phyloP scores from a whole-genome alignment of 2,329 filamentous ascomycete genomes.

The Raffaelea ambrosiae region DNA sequence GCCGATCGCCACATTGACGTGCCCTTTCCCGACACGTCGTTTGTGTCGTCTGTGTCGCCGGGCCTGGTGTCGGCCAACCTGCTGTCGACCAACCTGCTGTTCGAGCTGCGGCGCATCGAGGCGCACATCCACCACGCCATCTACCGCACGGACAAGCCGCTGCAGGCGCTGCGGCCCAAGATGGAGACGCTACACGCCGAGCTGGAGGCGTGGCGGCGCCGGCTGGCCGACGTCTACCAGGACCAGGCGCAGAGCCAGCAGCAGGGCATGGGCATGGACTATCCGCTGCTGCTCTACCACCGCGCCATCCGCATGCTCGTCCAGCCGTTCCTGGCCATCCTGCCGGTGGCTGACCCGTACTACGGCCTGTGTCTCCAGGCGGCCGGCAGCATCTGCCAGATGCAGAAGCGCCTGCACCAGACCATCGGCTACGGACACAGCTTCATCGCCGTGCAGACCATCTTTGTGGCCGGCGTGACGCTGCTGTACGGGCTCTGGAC shows the following conservation, averaged over 20 bases:
- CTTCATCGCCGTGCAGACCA: conserved; percentile 32
- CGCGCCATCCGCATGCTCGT: conserved; percentile 39
- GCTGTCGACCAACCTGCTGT: conserved; percentile 32
- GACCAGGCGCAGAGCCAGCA: conserved; percentile 20
- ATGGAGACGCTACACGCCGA: conserved; percentile 34
- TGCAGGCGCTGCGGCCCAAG: conserved; percentile 34
- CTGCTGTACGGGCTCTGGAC: conserved; percentile 30
- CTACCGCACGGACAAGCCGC: conserved; percentile 37
- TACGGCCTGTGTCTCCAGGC: conserved; percentile 32
- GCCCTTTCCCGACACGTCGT: conserved; percentile 24
- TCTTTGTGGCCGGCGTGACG: conserved; percentile 33
- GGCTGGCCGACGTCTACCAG: not conserved
- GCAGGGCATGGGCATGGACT: conserved; percentile 23
- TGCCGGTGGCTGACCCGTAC: conserved; percentile 35
- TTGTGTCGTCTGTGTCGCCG: conserved; percentile 22
- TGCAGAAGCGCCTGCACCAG: conserved; percentile 32
- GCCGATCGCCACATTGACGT: conserved; percentile 43
- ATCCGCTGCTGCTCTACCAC: conserved; percentile 40
- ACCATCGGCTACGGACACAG: conserved; percentile 30
- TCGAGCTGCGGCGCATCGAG: conserved; percentile 36
- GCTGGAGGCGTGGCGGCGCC: conserved; percentile 33
- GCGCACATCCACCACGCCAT: conserved; percentile 43
- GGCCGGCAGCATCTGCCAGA: conserved; percentile 31
- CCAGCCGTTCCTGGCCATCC: conserved; percentile 38
- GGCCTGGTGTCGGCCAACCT: conserved; percentile 19